phyloP scores from a whole-genome alignment of 371 early-diverging fungal species.

The Mucor lusitanicus region DNA sequence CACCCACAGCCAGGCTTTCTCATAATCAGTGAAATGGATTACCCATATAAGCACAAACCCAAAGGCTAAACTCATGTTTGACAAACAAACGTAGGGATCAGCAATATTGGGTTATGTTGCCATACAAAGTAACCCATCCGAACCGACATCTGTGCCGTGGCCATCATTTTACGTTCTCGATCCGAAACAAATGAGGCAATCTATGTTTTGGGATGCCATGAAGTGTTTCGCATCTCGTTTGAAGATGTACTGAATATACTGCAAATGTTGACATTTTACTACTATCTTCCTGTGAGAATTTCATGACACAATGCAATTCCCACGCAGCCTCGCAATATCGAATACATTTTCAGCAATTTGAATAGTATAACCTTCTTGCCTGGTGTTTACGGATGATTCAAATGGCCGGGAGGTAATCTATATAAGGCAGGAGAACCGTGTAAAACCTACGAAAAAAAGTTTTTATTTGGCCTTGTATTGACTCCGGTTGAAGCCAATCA shows the following conservation, averaged over 20 bases:
- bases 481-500: background rate
- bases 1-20: background rate
- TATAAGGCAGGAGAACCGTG: slow-evolving; percentile 3
- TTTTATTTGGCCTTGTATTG: background rate
- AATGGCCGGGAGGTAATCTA: slow-evolving; percentile 2
- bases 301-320: background rate
- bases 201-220: background rate
- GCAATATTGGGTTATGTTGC: background rate
- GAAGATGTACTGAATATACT: background rate
- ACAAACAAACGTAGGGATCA: background rate
- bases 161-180: background rate
- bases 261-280: background rate
- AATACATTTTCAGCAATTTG: background rate
- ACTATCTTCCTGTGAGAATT: background rate
- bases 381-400: background rate
- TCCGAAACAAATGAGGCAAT: slow-evolving; percentile 3
- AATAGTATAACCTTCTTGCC: background rate
- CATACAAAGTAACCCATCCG: slow-evolving; percentile 2
- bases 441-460: background rate
- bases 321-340: background rate
- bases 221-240: background rate
- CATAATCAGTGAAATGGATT: background rate
- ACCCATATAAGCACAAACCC: background rate
- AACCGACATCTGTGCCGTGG: background rate
- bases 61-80: background rate